Base-by-base conservation (phyloP, 208 protist genomes). In the Trypanosomatidae sp. region DNA sequence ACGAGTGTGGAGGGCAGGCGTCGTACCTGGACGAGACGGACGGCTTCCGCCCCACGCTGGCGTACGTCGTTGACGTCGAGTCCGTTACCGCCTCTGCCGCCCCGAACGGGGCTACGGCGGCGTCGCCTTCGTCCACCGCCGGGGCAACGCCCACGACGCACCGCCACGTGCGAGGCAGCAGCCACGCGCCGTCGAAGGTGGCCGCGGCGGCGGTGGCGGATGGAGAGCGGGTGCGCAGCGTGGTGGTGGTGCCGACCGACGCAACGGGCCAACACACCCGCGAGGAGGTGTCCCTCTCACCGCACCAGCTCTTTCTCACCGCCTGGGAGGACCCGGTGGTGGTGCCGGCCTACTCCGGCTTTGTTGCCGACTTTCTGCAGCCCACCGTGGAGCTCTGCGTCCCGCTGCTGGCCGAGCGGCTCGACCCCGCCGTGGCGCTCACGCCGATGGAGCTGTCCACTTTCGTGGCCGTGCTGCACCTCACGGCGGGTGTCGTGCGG, bases 391-490 rank as follows among this genome's bases (percentile, higher is more conserved):
- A 71, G 46, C 71, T 71, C 56, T 81, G 68, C 30, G 43, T 83
- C 12, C 60, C 62, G 49, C 66, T 74, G 17, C 28, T 80, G 22
- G 53, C 44, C 13, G 64, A 72, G 30, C 69, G 71, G 69, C 62
- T 80, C 13, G 56, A 73, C 49, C 36, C 47, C 19, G 67, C 60
- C 30, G 69, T 28, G 12, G 10, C 64, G 19, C 39, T 76, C 46
- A 75, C 53, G 3, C 39, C 39, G 6, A 58, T 76, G 68, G 83
- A 88, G 73, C 56, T 88, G 53, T 56, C 62, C 13, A 62, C 62
- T n/a, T 66, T 90, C 39, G 74, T 76, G n/a, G 74, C 30, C n/a
- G 52, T 91, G 13, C 62, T 91, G 12, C 76, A 85, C 41, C 80
- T 91, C 25, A 81, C 81, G 7, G 39, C 69, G 3, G 73, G 64